Conservation (phyloP, 495 filamentous ascomycete species). For the Talaromyces ruber region DNA sequence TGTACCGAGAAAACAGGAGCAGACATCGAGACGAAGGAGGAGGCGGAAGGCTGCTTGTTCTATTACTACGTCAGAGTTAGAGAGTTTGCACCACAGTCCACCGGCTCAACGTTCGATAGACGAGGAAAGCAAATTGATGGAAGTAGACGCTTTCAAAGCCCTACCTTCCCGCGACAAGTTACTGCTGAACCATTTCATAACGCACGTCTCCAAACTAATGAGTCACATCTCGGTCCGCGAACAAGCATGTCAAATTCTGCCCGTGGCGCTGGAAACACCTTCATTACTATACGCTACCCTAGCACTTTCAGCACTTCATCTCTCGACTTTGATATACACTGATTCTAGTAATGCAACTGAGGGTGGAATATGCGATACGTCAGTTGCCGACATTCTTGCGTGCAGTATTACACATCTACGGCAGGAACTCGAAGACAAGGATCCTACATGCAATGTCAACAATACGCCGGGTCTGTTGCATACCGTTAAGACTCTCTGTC, state of each 20-base stretch:
- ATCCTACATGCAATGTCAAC: not conserved
- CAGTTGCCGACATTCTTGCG: slow-evolving; percentile 4
- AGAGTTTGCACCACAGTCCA: not conserved
- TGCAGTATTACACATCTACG: slow-evolving; percentile 9
- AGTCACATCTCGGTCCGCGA: slow-evolving; percentile 10
- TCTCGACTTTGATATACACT: slow-evolving; percentile 4
- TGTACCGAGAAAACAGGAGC: slow-evolving; percentile 7
- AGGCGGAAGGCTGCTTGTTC: not conserved
- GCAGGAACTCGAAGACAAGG: slow-evolving; percentile 6
- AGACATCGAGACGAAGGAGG: not conserved
- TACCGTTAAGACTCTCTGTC: slow-evolving; percentile 12
- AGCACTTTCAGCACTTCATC: slow-evolving; percentile 12
- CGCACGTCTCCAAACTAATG: slow-evolving; percentile 8
- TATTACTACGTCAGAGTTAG: not conserved
- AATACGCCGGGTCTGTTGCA: slow-evolving; percentile 9
- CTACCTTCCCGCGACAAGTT: slow-evolving; percentile 4
- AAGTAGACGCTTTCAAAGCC: not conserved
- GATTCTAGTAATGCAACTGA: not conserved
- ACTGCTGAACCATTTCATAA: slow-evolving; percentile 13
- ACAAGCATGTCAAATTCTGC: slow-evolving; percentile 12
- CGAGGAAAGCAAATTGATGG: not conserved
- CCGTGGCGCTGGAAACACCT: slow-evolving; percentile 8
- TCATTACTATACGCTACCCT: slow-evolving; percentile 12
- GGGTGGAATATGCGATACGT: slow-evolving; percentile 5
- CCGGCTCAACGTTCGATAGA: not conserved